Percentiles rank a stretch among this genome's conserved stretches.
Conservation (phyloP, 192 early-diverging fungal genomes). For the Entrophospora sp. region DNA sequence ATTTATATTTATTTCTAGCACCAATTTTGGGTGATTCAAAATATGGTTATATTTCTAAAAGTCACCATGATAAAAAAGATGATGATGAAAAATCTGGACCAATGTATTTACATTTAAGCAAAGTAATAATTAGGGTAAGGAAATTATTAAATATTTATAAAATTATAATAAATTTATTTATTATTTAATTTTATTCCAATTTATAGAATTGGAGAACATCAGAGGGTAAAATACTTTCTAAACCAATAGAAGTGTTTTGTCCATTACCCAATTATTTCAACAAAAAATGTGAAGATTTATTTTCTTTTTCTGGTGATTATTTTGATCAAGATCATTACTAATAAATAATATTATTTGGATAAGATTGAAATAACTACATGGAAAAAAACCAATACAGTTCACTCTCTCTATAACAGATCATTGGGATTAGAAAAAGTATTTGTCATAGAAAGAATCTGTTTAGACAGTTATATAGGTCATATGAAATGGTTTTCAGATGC, state of each 20-base stretch:
- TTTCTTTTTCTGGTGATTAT: no score
- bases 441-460: no score
- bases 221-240: no score
- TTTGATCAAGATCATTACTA: no score
- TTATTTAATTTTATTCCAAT: background rate
- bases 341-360: no score
- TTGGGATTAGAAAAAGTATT: no score
- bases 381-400: no score
- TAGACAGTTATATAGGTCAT: no score
- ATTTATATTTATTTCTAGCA: background rate
- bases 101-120: constrained; percentile 4
- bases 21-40: background rate
- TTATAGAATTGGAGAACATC: background rate
- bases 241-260: background rate
- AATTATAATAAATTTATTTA: background rate
- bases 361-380: no score
- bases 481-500: no score
- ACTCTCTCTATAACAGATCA: no score
- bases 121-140: background rate
- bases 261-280: background rate
- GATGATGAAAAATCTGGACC: background rate
- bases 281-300: background rate
- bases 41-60: background rate
- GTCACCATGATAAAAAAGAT: background rate
- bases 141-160: background rate